phyloP scores from a whole-genome alignment of 345 rosid genomes.

The Salix caprea region DNA sequence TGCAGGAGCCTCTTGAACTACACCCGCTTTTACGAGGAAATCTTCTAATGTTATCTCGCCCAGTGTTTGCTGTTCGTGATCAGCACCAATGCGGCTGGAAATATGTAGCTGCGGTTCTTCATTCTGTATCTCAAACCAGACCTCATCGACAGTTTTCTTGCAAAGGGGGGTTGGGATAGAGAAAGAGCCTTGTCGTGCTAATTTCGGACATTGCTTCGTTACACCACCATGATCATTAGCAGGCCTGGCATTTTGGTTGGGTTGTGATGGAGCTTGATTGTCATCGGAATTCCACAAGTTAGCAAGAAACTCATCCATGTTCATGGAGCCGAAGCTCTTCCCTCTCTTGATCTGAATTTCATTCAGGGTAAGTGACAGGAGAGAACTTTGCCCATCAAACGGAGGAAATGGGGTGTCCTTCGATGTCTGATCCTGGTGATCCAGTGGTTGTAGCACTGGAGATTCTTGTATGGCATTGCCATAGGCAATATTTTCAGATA shows the following conservation, averaged over 20 bases:
- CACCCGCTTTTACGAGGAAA: slow-evolving; percentile 77
- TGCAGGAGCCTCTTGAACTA: slow-evolving; percentile 49
- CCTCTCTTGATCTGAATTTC: slow-evolving; percentile 82
- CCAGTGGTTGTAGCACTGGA: slow-evolving; percentile 13
- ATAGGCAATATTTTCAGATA: slow-evolving; percentile 6
- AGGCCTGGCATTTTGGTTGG: slow-evolving; percentile 2
- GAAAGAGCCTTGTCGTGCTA: slow-evolving; percentile 63
- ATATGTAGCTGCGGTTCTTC: slow-evolving; percentile 32
- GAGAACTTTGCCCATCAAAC: slow-evolving; percentile 39
- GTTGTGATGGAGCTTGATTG: slow-evolving; percentile 21
- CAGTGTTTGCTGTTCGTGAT: slow-evolving; percentile 43
- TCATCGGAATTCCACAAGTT: slow-evolving; percentile 65
- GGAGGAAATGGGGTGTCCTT: slow-evolving; percentile 20
- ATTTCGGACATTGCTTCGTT: background rate
- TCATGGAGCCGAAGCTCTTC: slow-evolving; percentile 75
- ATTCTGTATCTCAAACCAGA: slow-evolving; percentile 77
- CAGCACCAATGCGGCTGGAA: slow-evolving; percentile 6
- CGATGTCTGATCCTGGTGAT: background rate
- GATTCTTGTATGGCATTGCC: slow-evolving; percentile 5
- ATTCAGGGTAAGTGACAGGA: slow-evolving; percentile 68
- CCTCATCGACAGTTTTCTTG: slow-evolving; percentile 88
- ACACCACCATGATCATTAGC: background rate
- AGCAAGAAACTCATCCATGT: slow-evolving; percentile 84
- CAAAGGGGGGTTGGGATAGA: slow-evolving; percentile 63
- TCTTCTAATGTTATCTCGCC: slow-evolving; percentile 87